Evolutionary conservation across 495 filamentous ascomycete species (phyloP).

Genomic region (Podospora tetraspora): DNA sequence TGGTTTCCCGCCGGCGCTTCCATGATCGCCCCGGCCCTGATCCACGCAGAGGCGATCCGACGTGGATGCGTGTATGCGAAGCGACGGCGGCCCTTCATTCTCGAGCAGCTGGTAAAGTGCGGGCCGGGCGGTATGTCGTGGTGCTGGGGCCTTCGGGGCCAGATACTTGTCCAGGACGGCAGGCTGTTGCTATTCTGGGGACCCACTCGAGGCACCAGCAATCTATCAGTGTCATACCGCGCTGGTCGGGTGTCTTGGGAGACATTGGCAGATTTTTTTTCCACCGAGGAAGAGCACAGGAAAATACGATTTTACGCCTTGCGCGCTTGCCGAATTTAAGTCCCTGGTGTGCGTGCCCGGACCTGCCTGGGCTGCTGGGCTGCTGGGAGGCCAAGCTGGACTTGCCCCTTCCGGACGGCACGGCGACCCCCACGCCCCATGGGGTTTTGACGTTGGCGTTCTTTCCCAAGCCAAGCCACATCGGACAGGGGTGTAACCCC

Average conservation of each 20-base stretch:
- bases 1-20: conserved; percentile 7
- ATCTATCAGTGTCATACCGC: conserved; percentile 1
- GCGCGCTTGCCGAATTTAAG: conserved; percentile 15
- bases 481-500: conserved; percentile 19
- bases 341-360: not conserved
- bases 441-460: conserved; percentile 19
- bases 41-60: conserved; percentile 1
- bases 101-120: not conserved
- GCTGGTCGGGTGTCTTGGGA: not conserved
- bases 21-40: not conserved
- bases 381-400: not conserved
- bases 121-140: not conserved
- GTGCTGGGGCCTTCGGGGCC: not conserved
- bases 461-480: conserved; percentile 13
- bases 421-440: conserved; percentile 31
- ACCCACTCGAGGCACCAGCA: not conserved
- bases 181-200: conserved; percentile 9
- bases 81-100: not conserved
- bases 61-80: not conserved
- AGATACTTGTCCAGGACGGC: not conserved
- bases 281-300: not conserved
- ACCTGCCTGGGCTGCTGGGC: not conserved
- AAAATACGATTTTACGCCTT: not conserved
- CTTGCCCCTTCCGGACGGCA: not conserved
- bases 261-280: not conserved